Base-by-base conservation (phyloP, 371 early-diverging fungal genomes). In the Circinella umbellata region DNA sequence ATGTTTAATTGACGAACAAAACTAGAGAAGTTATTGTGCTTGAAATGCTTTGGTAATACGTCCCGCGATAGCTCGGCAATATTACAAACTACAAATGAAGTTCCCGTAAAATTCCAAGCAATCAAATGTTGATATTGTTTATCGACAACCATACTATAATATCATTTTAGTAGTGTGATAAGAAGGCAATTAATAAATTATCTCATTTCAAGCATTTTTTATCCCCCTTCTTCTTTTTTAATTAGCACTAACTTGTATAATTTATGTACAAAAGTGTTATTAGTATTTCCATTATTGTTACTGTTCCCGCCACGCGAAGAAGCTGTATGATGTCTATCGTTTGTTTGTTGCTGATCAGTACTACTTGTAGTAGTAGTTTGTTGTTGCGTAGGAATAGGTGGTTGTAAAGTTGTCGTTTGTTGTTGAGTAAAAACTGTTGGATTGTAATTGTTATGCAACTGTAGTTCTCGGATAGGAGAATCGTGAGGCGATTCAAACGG, bases 1-100 rank as follows among this genome's bases (percentile, higher is more conserved):
- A 87, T 91, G 73, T 95, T 94, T 15, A 94, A 80, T 74, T 95
- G 95, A 53, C 94, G 82, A 34, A 94, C 90, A 80, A 95, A 95
- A 53, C 90, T 89, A 35, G 86, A 85, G 73, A 92, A 90, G 72
- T 95, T 95, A 76, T 85, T 90, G 80, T 94, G 94, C 76, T 93
- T 93, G 73, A 93, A 94, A 74, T 90, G 89, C 66, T 85, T 85
- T 37, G 92, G 91, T 46, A 95, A 77, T 5, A 94, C 89, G 61
- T 84, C 86, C 49, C 86, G 76, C n/a, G 90, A 82, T 76, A 94
- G 93, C 64, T 91, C 93, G 69, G 85, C 85, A 36, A 91, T 91
- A 72, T 95, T 91, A 80, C 90, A 88, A 60, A 96, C 95, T 59
- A 94, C 84, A 74, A 97, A 96, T 36, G 94, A 91, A 1, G 89